Evolutionary conservation across 2,329 filamentous ascomycete genomes (phyloP), one percentile per base, ranked within the genome.

Genomic region (Colletotrichum horii): DNA sequence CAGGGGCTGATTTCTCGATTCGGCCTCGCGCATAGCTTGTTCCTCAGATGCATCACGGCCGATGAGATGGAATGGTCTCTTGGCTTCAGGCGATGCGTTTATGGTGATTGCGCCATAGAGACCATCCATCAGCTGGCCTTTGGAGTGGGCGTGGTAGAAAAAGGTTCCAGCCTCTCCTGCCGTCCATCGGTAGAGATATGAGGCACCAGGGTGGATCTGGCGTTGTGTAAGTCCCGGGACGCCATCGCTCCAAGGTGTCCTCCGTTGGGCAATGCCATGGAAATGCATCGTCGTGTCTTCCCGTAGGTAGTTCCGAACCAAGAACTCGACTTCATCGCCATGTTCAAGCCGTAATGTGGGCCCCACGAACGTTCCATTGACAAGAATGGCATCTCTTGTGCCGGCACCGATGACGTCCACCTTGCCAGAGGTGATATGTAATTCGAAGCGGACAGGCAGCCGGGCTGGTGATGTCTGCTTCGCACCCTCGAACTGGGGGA

Each of bases 181-280:
- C 19, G 36, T 70, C 70, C 75, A 78, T 26, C 64, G 43, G 74
- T 88, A 88, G 1, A 83, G 79, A 71, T 83, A 88, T 2, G 76
- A 79, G 2, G 80, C 77, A 0, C 83, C 82, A 6, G 84, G 81
- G 28, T 79, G 69, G 24, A 89, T 88, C 0, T 83, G 81, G 16
- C 80, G 79, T 73, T 88, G 87, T 3, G 85, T 83, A 4, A 88
- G 75, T 0, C 87, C 87, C 3, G 86, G 85, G 0, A 86, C 84
- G 28, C 87, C 87, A 72, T 88, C 87, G 5, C 86, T 84, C 87
- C 87, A 88, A 0, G 86, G 85, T 1, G 85, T 77, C 26, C 6
- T 61, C 5, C 52, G 64, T 34, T 72, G 70, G 2, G 8, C 22
- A 2, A 72, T 36, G 5, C 82, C 81, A 66, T 83, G 82, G 32